Evolutionary conservation across 306 rosid species (phyloP), one percentile per base, ranked within the genome.

Genomic region (Oxytropis ochrocephala): DNA sequence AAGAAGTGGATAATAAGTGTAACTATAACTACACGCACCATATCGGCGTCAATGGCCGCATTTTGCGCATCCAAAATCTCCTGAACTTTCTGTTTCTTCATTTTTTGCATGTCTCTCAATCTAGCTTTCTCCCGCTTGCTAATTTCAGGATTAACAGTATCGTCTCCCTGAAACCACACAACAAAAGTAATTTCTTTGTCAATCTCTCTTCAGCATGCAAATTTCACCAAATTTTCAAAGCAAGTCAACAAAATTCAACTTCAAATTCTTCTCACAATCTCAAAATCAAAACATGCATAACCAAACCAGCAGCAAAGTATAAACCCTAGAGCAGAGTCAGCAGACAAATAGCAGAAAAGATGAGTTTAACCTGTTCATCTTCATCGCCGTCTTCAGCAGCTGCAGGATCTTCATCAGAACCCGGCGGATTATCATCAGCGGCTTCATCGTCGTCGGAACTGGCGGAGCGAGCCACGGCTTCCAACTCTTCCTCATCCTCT

Each of bases 401-500:
- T 0, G 65, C 46, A 5, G 70, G 30, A 11, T 78, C 82, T 11
- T 58, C 87, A 11, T 73, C 84, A 17, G 72, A 61, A 8, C 43
- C 75, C 0, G 75, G 85, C 5, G 68, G 72, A 75, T 72, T 78
- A 0, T 58, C 84, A 0, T 29, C 87, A 11, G 62, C 80, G 11
- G 67, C 84, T 33, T 77, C 87, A 2, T 85, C 97, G 3, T 86
- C 92, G n/a, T 82, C 96, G 32, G 96, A 88, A 62, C 73, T 88
- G n/a, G 91, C 96, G 8, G 95, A 59, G 77, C 99, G 96, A 46
- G 96, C 96, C 5, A 95, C 97, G 47, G 96, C 99, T 49, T 95
- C 89, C 44, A 95, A 79, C 88, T 95, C 99, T 84, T 94, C 97
- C 64, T 91, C 86, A 60, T 94, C 99, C 62, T 86, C 98, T 33